Base-by-base conservation (phyloP, 2,329 filamentous ascomycete genomes). In the Rhexocercosporidium sp. region DNA sequence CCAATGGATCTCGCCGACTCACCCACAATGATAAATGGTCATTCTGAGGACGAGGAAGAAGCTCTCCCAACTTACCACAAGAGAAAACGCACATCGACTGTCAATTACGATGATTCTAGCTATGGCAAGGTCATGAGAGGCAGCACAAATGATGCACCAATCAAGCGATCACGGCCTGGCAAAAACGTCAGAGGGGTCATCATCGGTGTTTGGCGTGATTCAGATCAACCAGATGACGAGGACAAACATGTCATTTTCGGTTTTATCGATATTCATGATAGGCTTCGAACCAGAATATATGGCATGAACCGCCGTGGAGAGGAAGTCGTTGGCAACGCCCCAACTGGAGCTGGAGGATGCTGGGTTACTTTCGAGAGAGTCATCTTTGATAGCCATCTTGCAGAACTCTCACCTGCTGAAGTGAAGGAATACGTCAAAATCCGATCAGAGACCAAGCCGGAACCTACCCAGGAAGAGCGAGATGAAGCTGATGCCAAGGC, bases 351-450 rank as follows among this genome's bases (percentile, higher is more conserved):
- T 1, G 87, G 87, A 25, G 87, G 86, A 62, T 88, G 86, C 74
- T 90, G 87, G 87, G 86, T 89, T 27, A 89, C 86, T 0, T 89
- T 89, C 71, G 85, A 88, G 66, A 81, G 85, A 22, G 82, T 89
- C 34, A 82, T 88, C 25, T 89, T 90, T 72, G 83, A 85, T 2
- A 76, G 83, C 8, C 86, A 88, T 66, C 82, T 90, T 0, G 79
- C 85, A 16, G 82, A 82, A 2, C 78, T 88, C 4, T 83, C 86
- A 61, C 83, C 88, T 57, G 81, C 84, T 31, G 83, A 88, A 37
- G 77, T 90, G 37, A 90, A 90, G 72, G 87, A 90, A 72, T 90
- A 87, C 66, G 86, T 89, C 59, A 86, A 86, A 69, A 77, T 88
- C 29, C 82, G 85, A 5, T 76, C 79, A 1, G 82, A 83, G 9